Base-by-base conservation (phyloP, 352 stramenopile species). In the Saprolegnia diclina region DNA sequence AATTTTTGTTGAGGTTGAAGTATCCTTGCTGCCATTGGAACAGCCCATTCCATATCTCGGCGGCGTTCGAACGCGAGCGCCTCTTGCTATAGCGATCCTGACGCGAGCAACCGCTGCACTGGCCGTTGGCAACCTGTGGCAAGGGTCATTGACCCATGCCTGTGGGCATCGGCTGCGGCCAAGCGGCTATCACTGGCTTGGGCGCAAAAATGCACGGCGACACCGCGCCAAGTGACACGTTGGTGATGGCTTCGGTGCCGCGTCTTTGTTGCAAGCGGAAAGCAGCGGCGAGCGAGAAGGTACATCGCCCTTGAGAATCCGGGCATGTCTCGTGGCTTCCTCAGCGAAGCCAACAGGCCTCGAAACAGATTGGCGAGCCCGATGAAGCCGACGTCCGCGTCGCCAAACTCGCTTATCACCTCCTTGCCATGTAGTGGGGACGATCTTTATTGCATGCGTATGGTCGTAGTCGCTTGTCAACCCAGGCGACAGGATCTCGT, bases 261-360 rank as follows among this genome's bases (percentile, higher is more conserved):
- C 35, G 52, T 59, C 52, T 59, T 59, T 59, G 52, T 59, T 9
- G 7, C 52, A 11, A 11, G 3, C 3, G 13, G 52, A 59, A 59
- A 48, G 42, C 42, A 48, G 42, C 52, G 52, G 35, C 52, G 11
- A 21, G 24, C 52, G 29, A 35, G 29, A 35, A 35, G 29, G 29
- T 35, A 11, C 52, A 59, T 59, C 52, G 19, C n/a, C n/a, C 1
- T 35, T 59, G 52, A n/a, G 19, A 16, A 26, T 59, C 52, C 52
- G 13, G 24, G 52, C 52, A 59, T 59, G 52, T 59, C 52, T 59
- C 52, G 52, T 59, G 52, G 52, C 11, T 59, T 35, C 29, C 29
- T 35, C 29, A 35, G 29, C 29, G 5, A 5, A 2, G 29, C 2
- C 2, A 35, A 35, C 29, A 35, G 29, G 29, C 5, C 29, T 35